Percentiles rank a stretch among this genome's conserved stretches.
Evolutionary conservation across 1,284 basidiomycete genomes (phyloP).

Genomic region (Ustilago sp.): DNA sequence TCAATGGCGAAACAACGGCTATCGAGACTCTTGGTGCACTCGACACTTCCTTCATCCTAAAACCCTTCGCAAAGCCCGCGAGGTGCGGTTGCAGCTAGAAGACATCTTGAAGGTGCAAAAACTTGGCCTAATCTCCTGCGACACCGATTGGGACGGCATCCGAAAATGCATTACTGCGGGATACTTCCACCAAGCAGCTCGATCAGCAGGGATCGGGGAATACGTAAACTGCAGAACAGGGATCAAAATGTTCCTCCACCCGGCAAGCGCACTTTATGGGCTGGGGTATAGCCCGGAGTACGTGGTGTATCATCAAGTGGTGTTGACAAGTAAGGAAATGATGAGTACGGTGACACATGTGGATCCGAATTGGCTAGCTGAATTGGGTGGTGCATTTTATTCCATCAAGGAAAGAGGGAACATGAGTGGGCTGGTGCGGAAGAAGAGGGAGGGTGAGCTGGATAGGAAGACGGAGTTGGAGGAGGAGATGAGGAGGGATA

Average conservation of each 20-base stretch:
- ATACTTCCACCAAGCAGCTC: constrained; percentile 98
- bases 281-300: constrained; percentile 96
- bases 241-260: constrained; percentile 84
- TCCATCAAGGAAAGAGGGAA: constrained; percentile 84
- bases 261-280: constrained; percentile 95
- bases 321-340: constrained; percentile 52
- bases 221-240: constrained; percentile 98
- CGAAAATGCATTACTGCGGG: constrained; percentile 98
- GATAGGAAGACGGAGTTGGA: constrained; percentile 89
- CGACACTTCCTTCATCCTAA: constrained; percentile 97
- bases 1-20: constrained; percentile 95
- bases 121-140: constrained; percentile 87
- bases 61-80: constrained; percentile 90
- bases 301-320: constrained; percentile 90
- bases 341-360: constrained; percentile 69
- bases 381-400: constrained; percentile 84
- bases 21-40: constrained; percentile 90
- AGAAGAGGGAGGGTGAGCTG: constrained; percentile 79
- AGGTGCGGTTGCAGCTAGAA: constrained; percentile 95
- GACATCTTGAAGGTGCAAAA: constrained; percentile 99
- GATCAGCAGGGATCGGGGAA: constrained; percentile 98
- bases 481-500: constrained; percentile 63
- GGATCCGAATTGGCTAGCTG: constrained; percentile 69
- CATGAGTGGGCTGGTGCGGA: constrained; percentile 78
- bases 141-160: constrained; percentile 94